These are phyloP conservation scores for Solanum okadae DNA, from an alignment of 257 asterid genomes.

Conservation along the genomic window DNA sequence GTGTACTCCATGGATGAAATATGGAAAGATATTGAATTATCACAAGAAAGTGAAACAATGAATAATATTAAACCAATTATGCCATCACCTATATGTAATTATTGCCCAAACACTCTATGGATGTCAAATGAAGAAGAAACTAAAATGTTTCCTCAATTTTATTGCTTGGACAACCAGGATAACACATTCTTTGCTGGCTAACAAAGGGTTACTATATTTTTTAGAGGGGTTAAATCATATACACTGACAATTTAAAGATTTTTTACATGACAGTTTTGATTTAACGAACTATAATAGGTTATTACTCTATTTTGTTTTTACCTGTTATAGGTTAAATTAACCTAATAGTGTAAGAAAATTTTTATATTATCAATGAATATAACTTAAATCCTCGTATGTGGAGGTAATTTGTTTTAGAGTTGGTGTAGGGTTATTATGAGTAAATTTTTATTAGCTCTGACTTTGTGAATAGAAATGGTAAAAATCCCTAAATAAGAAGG, in stretches of 20 bases:
- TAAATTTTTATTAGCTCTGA: not conserved
- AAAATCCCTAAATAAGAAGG: not conserved
- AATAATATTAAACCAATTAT: constrained; percentile 13
- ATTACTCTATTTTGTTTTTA: not conserved
- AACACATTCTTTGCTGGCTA: not conserved
- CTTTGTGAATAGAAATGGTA: not conserved
- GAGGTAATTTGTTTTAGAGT: not conserved
- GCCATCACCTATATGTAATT: constrained; percentile 41
- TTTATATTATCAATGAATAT: not conserved
- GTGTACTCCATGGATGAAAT: constrained; percentile 70
- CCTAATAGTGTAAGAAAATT: not conserved
- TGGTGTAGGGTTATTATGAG: not conserved
- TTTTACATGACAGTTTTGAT: not conserved
- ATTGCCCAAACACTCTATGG: constrained; percentile 42
- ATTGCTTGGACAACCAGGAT: not conserved
- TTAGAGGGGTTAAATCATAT: not conserved
- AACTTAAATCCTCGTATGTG: not conserved
- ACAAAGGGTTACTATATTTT: not conserved
- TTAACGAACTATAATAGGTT: not conserved
- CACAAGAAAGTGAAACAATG: constrained; percentile 21
- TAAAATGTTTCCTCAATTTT: not conserved
- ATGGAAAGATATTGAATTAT: constrained; percentile 68
- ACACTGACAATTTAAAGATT: not conserved
- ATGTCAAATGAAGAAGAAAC: not conserved
- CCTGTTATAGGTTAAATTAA: not conserved